Evolutionary conservation across 257 asterid species (phyloP).

Genomic region (Nicotiana tabacum): DNA sequence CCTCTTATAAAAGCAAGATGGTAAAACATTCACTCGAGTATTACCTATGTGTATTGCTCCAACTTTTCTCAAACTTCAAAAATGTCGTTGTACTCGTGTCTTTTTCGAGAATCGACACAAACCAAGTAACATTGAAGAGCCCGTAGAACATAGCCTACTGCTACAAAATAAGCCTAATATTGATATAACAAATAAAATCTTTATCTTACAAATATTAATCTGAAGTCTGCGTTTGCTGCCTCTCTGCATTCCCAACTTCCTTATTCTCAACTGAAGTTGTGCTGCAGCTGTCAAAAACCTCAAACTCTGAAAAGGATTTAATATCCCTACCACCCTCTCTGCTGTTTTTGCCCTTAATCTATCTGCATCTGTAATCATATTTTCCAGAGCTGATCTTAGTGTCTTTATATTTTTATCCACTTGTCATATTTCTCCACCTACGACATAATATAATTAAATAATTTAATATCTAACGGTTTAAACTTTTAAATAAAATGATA

Average conservation of each 20-base stretch:
- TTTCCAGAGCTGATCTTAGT: conserved; percentile 29
- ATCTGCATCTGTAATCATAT: conserved; percentile 42
- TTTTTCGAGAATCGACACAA: too few relatives aligned
- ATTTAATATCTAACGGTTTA: neutral
- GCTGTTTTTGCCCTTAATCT: conserved; percentile 35
- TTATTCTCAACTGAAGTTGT: conserved; percentile 22
- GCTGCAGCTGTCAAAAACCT: conserved; percentile 38
- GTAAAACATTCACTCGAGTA: too few relatives aligned
- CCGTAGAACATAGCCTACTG: neutral
- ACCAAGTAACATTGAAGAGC: too few relatives aligned
- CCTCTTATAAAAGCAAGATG: too few relatives aligned
- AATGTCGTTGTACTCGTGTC: too few relatives aligned
- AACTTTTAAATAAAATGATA: neutral
- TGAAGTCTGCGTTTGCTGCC: neutral
- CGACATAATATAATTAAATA: neutral
- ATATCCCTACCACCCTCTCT: conserved; percentile 29
- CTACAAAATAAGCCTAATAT: neutral
- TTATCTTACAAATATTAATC: neutral
- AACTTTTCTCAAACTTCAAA: too few relatives aligned
- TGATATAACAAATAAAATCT: neutral
- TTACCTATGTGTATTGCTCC: too few relatives aligned
- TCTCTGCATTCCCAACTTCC: conserved; percentile 15
- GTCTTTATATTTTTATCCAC: conserved; percentile 18
- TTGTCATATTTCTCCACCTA: conserved; percentile 12
- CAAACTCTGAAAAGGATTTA: conserved; percentile 37